These are phyloP conservation scores for Plasmodium falciparum DNA, from an alignment of 169 alveolate genomes.

Conservation along the genomic window DNA sequence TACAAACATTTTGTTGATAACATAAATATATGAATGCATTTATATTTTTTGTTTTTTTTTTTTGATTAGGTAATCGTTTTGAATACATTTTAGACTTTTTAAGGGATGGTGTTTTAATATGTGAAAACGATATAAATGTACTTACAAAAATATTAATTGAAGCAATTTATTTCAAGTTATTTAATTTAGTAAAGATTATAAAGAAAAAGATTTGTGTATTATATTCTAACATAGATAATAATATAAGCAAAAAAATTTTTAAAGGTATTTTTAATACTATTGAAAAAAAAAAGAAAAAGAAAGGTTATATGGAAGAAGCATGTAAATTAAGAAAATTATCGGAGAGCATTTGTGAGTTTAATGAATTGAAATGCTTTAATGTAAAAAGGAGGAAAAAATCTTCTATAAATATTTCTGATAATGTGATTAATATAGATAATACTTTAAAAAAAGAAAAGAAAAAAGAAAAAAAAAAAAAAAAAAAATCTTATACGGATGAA, in stretches of 20 bases:
- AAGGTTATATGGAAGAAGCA: conserved; percentile 19
- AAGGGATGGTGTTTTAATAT: conserved; percentile 59
- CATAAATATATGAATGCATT: background rate
- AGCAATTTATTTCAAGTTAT: conserved; percentile 70
- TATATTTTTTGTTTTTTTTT: background rate
- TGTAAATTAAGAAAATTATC: conserved; percentile 24
- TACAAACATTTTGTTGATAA: background rate
- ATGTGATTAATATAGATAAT: background rate
- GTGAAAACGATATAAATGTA: conserved; percentile 62
- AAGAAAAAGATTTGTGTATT: conserved; percentile 42
- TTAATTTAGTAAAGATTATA: conserved; percentile 41
- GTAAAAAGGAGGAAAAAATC: conserved; percentile 42
- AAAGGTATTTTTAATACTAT: conserved; percentile 40
- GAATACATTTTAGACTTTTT: conserved; percentile 57
- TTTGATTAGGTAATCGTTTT: conserved; percentile 34
- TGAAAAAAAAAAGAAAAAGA: conserved; percentile 14
- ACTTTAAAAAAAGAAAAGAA: conserved; percentile 2
- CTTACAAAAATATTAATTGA: conserved; percentile 55
- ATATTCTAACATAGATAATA: conserved; percentile 45
- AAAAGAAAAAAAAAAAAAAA: background rate
- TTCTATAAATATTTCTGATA: conserved; percentile 4
- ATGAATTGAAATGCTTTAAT: conserved; percentile 28
- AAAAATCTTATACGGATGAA: background rate
- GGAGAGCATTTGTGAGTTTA: conserved; percentile 6
- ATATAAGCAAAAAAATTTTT: conserved; percentile 44